phyloP scores from a whole-genome alignment of 2,329 filamentous ascomycete genomes.

The Alternaria arborescens region DNA sequence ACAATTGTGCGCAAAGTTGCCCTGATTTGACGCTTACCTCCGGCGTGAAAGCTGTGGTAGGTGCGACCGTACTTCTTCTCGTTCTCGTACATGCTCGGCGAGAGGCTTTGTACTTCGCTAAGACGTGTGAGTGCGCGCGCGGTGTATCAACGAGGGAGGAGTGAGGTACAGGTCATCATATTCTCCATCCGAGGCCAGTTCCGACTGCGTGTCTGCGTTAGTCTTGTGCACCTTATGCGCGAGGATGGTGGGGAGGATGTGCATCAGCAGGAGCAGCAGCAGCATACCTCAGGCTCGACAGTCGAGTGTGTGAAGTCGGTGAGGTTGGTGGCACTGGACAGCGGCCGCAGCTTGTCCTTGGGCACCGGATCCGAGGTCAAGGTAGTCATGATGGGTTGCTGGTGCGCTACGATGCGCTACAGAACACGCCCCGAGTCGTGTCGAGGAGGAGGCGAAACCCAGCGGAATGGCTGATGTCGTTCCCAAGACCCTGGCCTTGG shows the following conservation, averaged over 20 bases:
- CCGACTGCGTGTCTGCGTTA: slow-evolving; percentile 39
- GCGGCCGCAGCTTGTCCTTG: slow-evolving; percentile 23
- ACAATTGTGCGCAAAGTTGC: background rate
- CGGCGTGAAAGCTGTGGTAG: slow-evolving; percentile 52
- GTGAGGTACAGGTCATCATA: slow-evolving; percentile 43
- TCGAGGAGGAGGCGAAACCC: slow-evolving; percentile 27
- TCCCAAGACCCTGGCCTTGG: slow-evolving; percentile 30
- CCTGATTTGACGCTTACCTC: slow-evolving; percentile 41
- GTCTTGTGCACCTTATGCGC: slow-evolving; percentile 13
- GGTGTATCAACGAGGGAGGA: background rate
- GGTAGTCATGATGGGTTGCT: slow-evolving; percentile 19
- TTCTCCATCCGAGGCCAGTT: slow-evolving; percentile 40
- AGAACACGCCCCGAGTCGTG: slow-evolving; percentile 19
- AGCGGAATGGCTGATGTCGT: slow-evolving; percentile 26
- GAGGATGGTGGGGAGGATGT: slow-evolving; percentile 5
- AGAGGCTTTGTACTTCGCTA: slow-evolving; percentile 52
- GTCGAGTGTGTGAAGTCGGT: slow-evolving; percentile 30
- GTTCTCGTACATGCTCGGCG: slow-evolving; percentile 51
- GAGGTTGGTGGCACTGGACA: slow-evolving; percentile 32
- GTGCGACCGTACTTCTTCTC: slow-evolving; percentile 53
- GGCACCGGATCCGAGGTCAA: slow-evolving; percentile 6
- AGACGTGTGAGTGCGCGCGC: slow-evolving; percentile 25
- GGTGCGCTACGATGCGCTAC: slow-evolving; percentile 10
- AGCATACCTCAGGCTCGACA: slow-evolving; percentile 29
- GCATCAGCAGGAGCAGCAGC: background rate